Conservation (phyloP, 768 basidiomycete genomes). For the Nevesoporus exiguus region DNA sequence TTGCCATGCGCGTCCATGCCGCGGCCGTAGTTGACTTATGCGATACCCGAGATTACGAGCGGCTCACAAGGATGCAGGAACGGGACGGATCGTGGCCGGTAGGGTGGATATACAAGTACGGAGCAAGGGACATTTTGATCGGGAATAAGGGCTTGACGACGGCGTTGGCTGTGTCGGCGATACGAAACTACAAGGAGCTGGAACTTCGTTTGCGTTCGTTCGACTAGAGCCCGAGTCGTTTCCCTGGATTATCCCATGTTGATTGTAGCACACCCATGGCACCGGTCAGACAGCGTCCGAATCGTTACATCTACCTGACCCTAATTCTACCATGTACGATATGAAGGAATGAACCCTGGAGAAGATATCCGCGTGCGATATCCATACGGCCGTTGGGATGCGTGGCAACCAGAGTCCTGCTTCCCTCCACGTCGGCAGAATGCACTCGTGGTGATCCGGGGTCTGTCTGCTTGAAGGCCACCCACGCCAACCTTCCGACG, state of each 20-base stretch:
- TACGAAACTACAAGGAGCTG: constrained; percentile 10
- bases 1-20: constrained; percentile 18
- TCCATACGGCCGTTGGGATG: no score
- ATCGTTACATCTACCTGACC: background rate
- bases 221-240: constrained; percentile 4
- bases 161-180: constrained; percentile 18
- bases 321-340: no score
- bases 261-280: no score
- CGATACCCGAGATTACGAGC: constrained; percentile 16
- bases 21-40: constrained; percentile 9
- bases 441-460: no score
- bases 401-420: no score
- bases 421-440: no score
- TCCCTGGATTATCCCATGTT: background rate
- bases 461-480: no score
- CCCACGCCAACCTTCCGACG: no score
- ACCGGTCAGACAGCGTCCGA: no score
- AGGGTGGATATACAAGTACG: constrained; percentile 21
- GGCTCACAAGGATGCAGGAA: constrained; percentile 15
- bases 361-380: no score
- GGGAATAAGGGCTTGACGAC: constrained; percentile 23
- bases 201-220: constrained; percentile 12
- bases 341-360: no score
- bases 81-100: constrained; percentile 21
- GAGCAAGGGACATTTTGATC: background rate